Evolutionary conservation across 108 stramenopile species (phyloP).

Genomic region (Aurantiochytrium sp.): DNA sequence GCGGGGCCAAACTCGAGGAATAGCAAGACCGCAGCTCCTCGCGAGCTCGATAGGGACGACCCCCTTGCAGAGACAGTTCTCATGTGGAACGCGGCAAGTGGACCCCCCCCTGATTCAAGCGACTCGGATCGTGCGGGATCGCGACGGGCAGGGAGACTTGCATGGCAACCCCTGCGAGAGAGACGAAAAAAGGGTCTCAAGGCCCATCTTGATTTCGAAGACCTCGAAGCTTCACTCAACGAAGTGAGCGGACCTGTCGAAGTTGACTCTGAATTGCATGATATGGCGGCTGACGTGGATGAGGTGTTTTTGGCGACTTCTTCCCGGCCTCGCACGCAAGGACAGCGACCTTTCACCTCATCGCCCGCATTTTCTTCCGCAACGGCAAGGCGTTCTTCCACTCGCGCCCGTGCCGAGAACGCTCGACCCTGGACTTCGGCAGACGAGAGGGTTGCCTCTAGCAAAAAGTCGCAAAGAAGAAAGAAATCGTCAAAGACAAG

Average conservation of each 20-base stretch:
- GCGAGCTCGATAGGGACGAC: neutral
- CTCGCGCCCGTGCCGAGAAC: no score
- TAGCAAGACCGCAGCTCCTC: neutral
- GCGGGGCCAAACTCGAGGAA: neutral
- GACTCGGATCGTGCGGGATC: neutral
- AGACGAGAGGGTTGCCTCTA: no score
- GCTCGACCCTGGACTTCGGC: no score
- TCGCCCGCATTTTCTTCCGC: neutral
- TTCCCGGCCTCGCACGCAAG: neutral
- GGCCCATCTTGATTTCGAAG: neutral
- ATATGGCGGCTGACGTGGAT: neutral
- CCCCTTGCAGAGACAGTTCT: neutral
- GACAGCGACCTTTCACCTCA: neutral
- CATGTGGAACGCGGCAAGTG: neutral
- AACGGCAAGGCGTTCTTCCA: neutral
- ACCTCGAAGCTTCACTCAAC: neutral
- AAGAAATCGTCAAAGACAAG: no score
- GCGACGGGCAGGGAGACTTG: neutral
- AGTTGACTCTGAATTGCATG: neutral
- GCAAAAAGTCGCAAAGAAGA: no score
- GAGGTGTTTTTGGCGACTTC: neutral
- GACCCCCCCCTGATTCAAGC: neutral
- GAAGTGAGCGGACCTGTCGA: neutral
- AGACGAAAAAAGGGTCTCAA: no score
- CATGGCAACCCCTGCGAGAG: neutral